A percentile compares a stretch with the other conserved stretches of the same genome.
Conservation (phyloP, 2,329 filamentous ascomycete species). For the Fonsecaea pugnacius region DNA sequence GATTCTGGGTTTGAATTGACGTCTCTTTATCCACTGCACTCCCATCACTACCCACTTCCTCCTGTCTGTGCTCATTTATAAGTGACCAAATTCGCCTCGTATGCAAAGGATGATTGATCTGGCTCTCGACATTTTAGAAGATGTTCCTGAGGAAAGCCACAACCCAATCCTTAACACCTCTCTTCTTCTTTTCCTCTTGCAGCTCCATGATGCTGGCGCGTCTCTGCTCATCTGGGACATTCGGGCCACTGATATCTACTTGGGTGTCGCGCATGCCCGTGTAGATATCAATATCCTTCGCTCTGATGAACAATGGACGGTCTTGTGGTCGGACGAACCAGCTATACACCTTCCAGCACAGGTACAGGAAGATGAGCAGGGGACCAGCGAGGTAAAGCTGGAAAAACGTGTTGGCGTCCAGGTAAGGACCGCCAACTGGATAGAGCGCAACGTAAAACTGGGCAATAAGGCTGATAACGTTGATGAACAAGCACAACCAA, state of each 20-base stretch:
- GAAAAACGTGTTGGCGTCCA: conserved; percentile 36
- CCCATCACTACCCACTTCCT: no score
- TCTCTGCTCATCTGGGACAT: conserved; percentile 38
- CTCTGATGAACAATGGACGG: conserved; percentile 40
- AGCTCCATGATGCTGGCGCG: conserved; percentile 42
- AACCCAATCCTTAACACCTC: conserved; percentile 32
- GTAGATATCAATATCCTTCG: conserved; percentile 45
- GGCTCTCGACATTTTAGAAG: conserved; percentile 29
- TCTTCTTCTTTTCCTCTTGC: conserved; percentile 40
- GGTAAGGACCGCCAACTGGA: conserved; percentile 60
- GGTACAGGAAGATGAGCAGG: conserved; percentile 34
- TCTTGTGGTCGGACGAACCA: conserved; percentile 39
- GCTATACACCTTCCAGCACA: conserved; percentile 35
- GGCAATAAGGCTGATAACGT: conserved; percentile 73
- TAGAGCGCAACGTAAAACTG: conserved; percentile 90
- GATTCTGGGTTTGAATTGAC: no score
- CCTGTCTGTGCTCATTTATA: no score
- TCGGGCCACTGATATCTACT: conserved; percentile 37
- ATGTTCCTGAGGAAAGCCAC: conserved; percentile 29
- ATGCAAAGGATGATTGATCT: conserved; percentile 15
- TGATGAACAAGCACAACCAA: conserved; percentile 77
- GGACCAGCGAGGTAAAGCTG: conserved; percentile 37
- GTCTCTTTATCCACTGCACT: no score
- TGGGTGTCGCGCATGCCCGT: conserved; percentile 43
- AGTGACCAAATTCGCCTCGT: no score